Evolutionary conservation across 768 basidiomycete species (phyloP), one percentile per base, ranked within the genome.

Genomic region (Atractiella rhizophila): DNA sequence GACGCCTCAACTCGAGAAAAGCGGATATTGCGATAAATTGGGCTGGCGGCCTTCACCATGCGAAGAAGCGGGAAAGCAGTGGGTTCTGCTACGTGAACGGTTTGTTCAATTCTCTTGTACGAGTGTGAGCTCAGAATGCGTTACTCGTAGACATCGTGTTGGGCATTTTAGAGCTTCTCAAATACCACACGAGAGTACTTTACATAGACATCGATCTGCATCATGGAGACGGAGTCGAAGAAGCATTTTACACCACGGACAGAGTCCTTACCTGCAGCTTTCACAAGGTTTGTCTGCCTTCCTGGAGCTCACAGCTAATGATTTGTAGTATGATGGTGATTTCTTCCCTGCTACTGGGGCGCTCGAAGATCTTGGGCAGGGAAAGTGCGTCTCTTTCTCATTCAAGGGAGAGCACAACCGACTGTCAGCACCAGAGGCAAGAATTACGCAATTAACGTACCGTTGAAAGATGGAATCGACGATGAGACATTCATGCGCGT

Each of bases 201-300:
- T 96, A 98, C 57, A 76, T 98, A 59, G 88, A 98, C 60, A 85
- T 96, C 44, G 91, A 96, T 59, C 83, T 83, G 37, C 91, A 96
- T 57, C 91, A 98, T 57, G 88, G 91, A 15, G 91, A 96, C 56
- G 88, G 88, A 12, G 91, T 96, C 26, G 91, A 98, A 53, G 91
- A 96, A 56, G 91, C 88, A 3, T 94, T 96, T 63, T 94, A 91
- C 57, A 86, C 80, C 27, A 88, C 82, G 4, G 81, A 96, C 57
- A 67, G 91, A 37, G 91, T 96, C 51, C 85, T 94, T 78, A 94
- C 88, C 2, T 78, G 74, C 53, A 81, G 77, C 35, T 88, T 98
- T 57, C 91, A 96, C 63, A 88, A 94, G 59, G 94, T 79, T 51
- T 88, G 91, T 15, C 85, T 91, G 53, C 85, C 75, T 55, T 88